These are phyloP conservation scores for Seminavis robusta DNA, from an alignment of 108 stramenopile species.

Conservation along the genomic window DNA sequence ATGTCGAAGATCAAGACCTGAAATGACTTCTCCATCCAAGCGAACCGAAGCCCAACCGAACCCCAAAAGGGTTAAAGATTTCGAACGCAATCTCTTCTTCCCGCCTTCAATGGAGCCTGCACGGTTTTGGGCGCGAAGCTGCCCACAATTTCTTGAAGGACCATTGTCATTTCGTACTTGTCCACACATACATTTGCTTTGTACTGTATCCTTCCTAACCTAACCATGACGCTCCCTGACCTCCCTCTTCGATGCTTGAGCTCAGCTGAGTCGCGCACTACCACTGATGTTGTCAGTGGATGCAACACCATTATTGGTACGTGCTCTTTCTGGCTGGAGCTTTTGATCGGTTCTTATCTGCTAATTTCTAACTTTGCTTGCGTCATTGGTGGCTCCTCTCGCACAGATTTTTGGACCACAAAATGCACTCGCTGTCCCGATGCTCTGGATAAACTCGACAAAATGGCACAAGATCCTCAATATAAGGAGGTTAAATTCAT, in stretches of 20 bases:
- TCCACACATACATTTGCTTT: no score
- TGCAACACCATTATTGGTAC: slow-evolving; percentile 76
- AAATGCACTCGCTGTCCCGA: slow-evolving; percentile 79
- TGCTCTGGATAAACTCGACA: slow-evolving; percentile 70
- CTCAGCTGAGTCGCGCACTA: slow-evolving; percentile 59
- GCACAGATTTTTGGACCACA: slow-evolving; percentile 92
- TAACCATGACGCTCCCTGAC: slow-evolving; percentile 39
- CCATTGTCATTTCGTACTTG: no score
- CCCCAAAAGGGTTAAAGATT: no score
- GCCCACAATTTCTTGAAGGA: no score
- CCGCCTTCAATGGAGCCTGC: no score
- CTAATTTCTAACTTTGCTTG: not conserved
- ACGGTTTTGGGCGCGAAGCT: no score
- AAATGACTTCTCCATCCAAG: no score
- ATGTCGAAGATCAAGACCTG: no score
- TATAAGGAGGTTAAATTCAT: slow-evolving; percentile 69
- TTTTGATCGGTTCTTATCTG: slow-evolving; percentile 1
- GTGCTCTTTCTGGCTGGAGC: slow-evolving; percentile 14
- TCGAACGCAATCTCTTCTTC: no score
- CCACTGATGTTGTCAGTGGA: slow-evolving; percentile 49
- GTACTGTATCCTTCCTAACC: no score
- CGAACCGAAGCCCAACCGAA: no score
- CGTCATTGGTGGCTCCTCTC: no score
- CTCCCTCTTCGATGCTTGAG: slow-evolving; percentile 65
- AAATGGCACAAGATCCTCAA: slow-evolving; percentile 44